phyloP scores from a whole-genome alignment of 2,329 filamentous ascomycete species.

The Fusarium sp. region DNA sequence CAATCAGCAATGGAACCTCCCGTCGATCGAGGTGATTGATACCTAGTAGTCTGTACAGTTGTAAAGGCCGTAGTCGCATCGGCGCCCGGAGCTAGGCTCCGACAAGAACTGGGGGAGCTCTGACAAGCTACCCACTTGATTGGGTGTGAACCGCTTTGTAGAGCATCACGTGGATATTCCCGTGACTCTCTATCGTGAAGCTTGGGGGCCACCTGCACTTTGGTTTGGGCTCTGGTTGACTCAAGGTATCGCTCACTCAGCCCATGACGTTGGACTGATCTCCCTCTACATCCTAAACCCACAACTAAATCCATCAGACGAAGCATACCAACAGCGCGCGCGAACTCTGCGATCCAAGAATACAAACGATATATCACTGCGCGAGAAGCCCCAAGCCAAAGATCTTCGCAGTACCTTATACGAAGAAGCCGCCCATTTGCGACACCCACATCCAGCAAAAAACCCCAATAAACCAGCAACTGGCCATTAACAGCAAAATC shows the following conservation, averaged over 20 bases:
- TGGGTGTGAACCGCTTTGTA: neutral
- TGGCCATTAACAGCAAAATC: constrained; percentile 11
- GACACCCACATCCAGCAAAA: constrained; percentile 27
- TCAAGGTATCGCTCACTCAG: constrained; percentile 31
- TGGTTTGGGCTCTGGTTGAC: constrained; percentile 6
- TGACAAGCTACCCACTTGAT: constrained; percentile 18
- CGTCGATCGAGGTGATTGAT: constrained; percentile 18
- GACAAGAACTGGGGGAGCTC: constrained; percentile 28
- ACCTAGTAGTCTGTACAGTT: constrained; percentile 1
- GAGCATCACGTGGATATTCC: constrained; percentile 3
- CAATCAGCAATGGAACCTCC: neutral
- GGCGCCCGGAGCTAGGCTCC: constrained; percentile 32
- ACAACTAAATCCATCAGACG: constrained; percentile 24
- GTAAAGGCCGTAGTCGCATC: constrained; percentile 27
- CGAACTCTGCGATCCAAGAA: neutral
- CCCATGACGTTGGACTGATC: constrained; percentile 35
- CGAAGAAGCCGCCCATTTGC: constrained; percentile 13
- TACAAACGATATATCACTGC: neutral
- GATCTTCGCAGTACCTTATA: constrained; percentile 3
- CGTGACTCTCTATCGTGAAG: constrained; percentile 22
- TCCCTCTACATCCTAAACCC: constrained; percentile 32
- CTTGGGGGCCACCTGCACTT: constrained; percentile 14
- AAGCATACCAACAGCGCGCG: constrained; percentile 7
- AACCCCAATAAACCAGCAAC: constrained; percentile 10
- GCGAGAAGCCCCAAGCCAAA: neutral